These are phyloP conservation scores for cucumber (Cucumis sativus) DNA, from an alignment of 306 rosid species.

Conservation along the genomic window DNA sequence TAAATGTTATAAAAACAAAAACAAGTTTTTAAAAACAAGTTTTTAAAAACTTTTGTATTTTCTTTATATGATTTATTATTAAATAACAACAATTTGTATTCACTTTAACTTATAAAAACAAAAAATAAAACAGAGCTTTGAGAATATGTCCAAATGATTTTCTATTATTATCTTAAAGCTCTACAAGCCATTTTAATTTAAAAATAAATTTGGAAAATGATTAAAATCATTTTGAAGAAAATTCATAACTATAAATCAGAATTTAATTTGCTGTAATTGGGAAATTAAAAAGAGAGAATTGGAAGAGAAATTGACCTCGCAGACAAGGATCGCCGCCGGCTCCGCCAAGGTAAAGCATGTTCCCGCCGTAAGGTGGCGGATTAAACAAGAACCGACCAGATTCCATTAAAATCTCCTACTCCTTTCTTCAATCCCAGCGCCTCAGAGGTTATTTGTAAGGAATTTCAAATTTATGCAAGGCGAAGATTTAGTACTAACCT, in stretches of 20 bases:
- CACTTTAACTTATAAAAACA: too few species aligned
- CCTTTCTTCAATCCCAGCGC: not conserved
- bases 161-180: too few species aligned
- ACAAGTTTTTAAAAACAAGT: too few species aligned
- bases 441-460: not conserved
- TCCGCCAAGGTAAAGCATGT: constrained; percentile 68
- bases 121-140: too few species aligned
- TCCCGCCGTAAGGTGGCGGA: constrained; percentile 30
- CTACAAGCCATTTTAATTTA: too few species aligned
- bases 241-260: not conserved
- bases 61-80: too few species aligned
- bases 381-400: constrained; percentile 49
- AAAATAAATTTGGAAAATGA: not conserved
- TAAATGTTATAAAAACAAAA: too few species aligned
- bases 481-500: not conserved
- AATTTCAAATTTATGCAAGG: not conserved
- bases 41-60: too few species aligned
- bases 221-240: too few species aligned
- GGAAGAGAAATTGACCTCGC: constrained; percentile 34
- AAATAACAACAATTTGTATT: too few species aligned
- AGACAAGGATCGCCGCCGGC: constrained; percentile 32
- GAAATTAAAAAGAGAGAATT: not conserved
- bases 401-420: not conserved
- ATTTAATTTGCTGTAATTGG: not conserved
- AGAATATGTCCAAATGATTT: too few species aligned